Percentiles rank a stretch among this genome's conserved stretches.
These are phyloP conservation scores for Xylaria sp. DNA, from an alignment of 2,329 filamentous ascomycete species.

Conservation along the genomic window DNA sequence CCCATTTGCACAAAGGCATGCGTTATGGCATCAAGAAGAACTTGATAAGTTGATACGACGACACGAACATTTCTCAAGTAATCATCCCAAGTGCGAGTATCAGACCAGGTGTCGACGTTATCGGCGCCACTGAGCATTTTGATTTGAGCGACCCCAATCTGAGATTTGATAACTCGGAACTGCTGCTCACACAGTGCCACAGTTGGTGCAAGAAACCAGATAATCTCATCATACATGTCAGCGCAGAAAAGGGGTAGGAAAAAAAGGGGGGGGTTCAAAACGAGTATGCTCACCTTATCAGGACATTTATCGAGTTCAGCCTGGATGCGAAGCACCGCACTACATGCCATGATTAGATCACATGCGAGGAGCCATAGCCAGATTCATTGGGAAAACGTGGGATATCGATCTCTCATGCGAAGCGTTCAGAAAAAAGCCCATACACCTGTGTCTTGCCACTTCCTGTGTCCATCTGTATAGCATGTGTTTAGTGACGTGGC, in stretches of 20 bases:
- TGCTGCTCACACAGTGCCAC: slow-evolving; percentile 76
- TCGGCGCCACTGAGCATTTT: slow-evolving; percentile 75
- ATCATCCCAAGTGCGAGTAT: slow-evolving; percentile 72
- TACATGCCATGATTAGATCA: slow-evolving; percentile 48
- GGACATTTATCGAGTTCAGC: slow-evolving; percentile 68
- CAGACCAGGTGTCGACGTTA: slow-evolving; percentile 78
- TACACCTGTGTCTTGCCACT: slow-evolving; percentile 84
- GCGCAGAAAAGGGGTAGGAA: not conserved
- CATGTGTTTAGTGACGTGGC: slow-evolving; percentile 13
- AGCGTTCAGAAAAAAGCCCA: slow-evolving; percentile 49
- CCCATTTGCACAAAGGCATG: slow-evolving; percentile 78
- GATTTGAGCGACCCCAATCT: slow-evolving; percentile 69
- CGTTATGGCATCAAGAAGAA: slow-evolving; percentile 77
- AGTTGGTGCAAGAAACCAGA: slow-evolving; percentile 81
- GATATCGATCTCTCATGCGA: not conserved
- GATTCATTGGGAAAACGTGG: not conserved
- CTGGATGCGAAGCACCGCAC: slow-evolving; percentile 74
- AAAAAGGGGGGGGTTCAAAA: not conserved
- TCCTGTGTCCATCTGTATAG: slow-evolving; percentile 76
- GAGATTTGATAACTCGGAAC: slow-evolving; percentile 65
- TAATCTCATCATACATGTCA: slow-evolving; percentile 55
- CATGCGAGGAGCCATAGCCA: not conserved
- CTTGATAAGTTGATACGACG: slow-evolving; percentile 81
- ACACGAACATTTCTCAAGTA: slow-evolving; percentile 73
- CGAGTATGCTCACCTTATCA: slow-evolving; percentile 61